phyloP scores from a whole-genome alignment of 1,284 basidiomycete species.

The Meira nashicola region DNA sequence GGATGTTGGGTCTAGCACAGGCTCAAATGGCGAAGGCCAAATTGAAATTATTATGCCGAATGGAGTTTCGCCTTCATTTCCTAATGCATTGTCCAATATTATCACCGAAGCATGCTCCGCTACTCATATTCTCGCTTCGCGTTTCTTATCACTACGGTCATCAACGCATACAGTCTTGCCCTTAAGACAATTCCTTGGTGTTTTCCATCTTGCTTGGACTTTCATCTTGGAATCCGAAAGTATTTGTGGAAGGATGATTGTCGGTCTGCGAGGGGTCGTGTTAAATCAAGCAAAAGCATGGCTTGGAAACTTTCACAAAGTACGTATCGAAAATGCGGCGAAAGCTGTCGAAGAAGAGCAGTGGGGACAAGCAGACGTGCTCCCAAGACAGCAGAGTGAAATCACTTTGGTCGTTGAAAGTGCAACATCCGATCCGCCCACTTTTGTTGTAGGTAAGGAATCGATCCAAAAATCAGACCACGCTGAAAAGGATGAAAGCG shows the following conservation, averaged over 20 bases:
- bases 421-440: slow-evolving; percentile 73
- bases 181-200: slow-evolving; percentile 68
- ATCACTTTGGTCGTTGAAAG: slow-evolving; percentile 71
- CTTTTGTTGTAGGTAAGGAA: slow-evolving; percentile 49
- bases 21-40: background rate
- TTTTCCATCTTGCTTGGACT: slow-evolving; percentile 80
- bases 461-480: background rate
- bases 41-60: slow-evolving; percentile 24
- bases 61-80: slow-evolving; percentile 54
- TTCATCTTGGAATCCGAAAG: slow-evolving; percentile 84
- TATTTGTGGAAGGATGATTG: slow-evolving; percentile 81
- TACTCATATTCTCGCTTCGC: slow-evolving; percentile 73
- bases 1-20: background rate
- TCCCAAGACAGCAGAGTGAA: slow-evolving; percentile 64
- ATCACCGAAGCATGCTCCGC: slow-evolving; percentile 76
- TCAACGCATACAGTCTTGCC: slow-evolving; percentile 68
- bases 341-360: slow-evolving; percentile 86
- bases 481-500: background rate
- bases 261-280: slow-evolving; percentile 60
- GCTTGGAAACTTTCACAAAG: slow-evolving; percentile 77
- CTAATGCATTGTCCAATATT: slow-evolving; percentile 62
- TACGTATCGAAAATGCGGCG: slow-evolving; percentile 74
- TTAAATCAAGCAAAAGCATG: slow-evolving; percentile 73
- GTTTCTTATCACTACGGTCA: slow-evolving; percentile 66
- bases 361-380: slow-evolving; percentile 77